Evolutionary conservation across 2,329 filamentous ascomycete genomes (phyloP), one percentile per base, ranked within the genome.

Genomic region (Aspergillus neotritici): DNA sequence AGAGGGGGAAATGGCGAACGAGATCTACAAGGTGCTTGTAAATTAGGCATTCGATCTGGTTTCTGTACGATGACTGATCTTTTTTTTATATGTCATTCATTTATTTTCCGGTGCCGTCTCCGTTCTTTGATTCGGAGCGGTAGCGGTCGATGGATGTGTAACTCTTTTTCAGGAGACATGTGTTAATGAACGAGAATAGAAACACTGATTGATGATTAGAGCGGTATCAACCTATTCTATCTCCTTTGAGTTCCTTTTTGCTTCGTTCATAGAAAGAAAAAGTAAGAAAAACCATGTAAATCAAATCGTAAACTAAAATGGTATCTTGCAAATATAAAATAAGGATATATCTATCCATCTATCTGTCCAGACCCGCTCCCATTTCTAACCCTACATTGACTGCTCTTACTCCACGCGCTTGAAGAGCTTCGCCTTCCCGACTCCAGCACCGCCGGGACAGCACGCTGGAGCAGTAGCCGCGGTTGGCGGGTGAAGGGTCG

Each of bases 371-470:
- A 25, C 21, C 9, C 21, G 7, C 21, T 6, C 17, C 17, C 17
- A 21, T 21, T 25, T 9, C 21, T 8, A n/a, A n/a, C 21, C 7
- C 21, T 25, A 13, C 36, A 37, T 37, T 5, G 29, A 37, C 29
- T 25, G 17, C 29, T 37, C 34, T 45, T 50, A 61, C 7, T 60
- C 57, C 44, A 58, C 21, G 16, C 56, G 47, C 45, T 57, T 60
- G 31, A 62, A 65, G 8, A 65, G 49, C 47, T 61, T 64, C 2
- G 61, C 60, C 46, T 58, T 64, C 40, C 45, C 46, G 12, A 36
- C 43, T 5, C 52, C 49, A 3, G 50, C 48, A 25, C 50, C 8
- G 41, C 44, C 37, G 48, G 51, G 44, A 49, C 53, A 64, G 21
- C 51, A 52, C 7, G 41, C 46, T 31, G 37, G 34, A 21, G 45